These are phyloP conservation scores for Cladosporium sp. DNA, from an alignment of 2,329 filamentous ascomycete genomes.

Conservation along the genomic window DNA sequence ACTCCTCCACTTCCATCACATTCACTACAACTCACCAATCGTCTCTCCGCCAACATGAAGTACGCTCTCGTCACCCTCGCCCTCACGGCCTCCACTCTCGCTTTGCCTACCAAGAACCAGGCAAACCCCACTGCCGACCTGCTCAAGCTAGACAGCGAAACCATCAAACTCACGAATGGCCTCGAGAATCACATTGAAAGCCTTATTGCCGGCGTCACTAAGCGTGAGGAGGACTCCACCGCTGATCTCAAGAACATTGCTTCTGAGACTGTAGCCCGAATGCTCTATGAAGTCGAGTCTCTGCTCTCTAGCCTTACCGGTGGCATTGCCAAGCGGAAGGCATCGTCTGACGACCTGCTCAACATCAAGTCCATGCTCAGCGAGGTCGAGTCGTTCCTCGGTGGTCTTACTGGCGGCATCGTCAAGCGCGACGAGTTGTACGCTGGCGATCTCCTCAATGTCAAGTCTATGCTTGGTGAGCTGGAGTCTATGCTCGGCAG, in stretches of 20 bases:
- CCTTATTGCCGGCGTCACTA: background rate
- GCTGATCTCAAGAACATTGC: background rate
- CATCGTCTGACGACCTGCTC: background rate
- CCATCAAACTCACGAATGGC: background rate
- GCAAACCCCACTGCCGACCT: background rate
- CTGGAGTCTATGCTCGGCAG: too few species aligned
- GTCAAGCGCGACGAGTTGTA: background rate
- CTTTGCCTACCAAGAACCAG: slow-evolving; percentile 6
- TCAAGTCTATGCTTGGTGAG: too few species aligned
- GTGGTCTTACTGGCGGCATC: background rate
- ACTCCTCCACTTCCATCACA: background rate
- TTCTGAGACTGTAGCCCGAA: background rate
- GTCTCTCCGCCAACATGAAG: background rate
- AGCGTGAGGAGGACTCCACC: background rate
- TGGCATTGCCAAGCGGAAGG: background rate
- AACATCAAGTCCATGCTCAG: background rate
- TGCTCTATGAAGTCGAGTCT: background rate
- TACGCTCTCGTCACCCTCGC: slow-evolving; percentile 14
- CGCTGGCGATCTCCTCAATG: too few species aligned
- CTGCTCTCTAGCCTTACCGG: background rate
- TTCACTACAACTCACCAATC: background rate
- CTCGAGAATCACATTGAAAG: background rate
- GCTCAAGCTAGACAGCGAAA: background rate
- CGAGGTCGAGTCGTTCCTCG: background rate
- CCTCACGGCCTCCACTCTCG: slow-evolving; percentile 9